Evolutionary conservation across 2,329 filamentous ascomycete species (phyloP).

Genomic region (Penicillium sp.): DNA sequence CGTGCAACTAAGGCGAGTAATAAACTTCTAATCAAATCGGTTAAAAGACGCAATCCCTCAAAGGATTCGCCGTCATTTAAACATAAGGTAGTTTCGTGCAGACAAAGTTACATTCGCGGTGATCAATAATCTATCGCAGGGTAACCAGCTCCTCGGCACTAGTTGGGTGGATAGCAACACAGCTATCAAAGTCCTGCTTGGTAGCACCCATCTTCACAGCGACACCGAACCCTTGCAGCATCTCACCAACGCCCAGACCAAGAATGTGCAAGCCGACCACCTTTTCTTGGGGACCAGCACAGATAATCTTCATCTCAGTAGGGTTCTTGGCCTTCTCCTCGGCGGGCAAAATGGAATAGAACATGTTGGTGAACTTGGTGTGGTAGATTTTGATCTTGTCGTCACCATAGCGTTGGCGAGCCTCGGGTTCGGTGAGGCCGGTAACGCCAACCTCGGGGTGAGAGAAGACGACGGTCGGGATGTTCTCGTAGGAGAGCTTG

Average conservation of each 20-base stretch:
- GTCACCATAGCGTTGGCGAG: constrained; percentile 52
- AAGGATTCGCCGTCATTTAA: too few species aligned
- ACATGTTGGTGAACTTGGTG: constrained; percentile 56
- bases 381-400: constrained; percentile 57
- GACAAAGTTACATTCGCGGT: too few species aligned
- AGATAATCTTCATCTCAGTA: constrained; percentile 57
- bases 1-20: not conserved
- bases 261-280: constrained; percentile 57
- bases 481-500: constrained; percentile 54
- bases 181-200: constrained; percentile 76
- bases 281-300: constrained; percentile 53
- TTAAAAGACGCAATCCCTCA: too few species aligned
- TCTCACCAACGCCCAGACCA: constrained; percentile 59
- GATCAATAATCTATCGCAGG: constrained; percentile 38
- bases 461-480: constrained; percentile 58
- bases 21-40: too few species aligned
- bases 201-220: constrained; percentile 80
- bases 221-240: constrained; percentile 77
- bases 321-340: constrained; percentile 56
- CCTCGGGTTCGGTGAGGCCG: constrained; percentile 56
- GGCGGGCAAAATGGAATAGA: constrained; percentile 50
- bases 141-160: constrained; percentile 74
- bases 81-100: not conserved
- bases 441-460: constrained; percentile 56
- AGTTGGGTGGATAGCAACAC: constrained; percentile 77